Evolutionary conservation across 2,329 filamentous ascomycete species (phyloP).

Genomic region (Curvularia spicifera): DNA sequence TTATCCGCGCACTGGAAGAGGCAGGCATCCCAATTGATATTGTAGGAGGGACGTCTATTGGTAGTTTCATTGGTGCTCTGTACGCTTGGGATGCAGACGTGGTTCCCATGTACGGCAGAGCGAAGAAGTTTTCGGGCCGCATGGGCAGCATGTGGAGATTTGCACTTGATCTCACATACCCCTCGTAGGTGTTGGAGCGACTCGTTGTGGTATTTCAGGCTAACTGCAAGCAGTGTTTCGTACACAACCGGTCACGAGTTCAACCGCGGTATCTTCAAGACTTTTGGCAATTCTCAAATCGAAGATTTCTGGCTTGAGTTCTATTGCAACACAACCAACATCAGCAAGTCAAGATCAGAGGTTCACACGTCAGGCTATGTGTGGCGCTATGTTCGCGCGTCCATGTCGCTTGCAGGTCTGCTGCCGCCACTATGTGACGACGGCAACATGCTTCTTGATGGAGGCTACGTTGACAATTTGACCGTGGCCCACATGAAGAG

Average conservation of each 20-base stretch:
- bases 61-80: slow-evolving; percentile 90
- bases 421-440: slow-evolving; percentile 95
- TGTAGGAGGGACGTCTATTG: slow-evolving; percentile 94
- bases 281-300: slow-evolving; percentile 94
- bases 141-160: slow-evolving; percentile 99
- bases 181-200: slow-evolving; percentile 61
- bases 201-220: slow-evolving; percentile 1
- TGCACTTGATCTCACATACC: slow-evolving; percentile 92
- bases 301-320: slow-evolving; percentile 99
- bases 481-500: slow-evolving; percentile 98
- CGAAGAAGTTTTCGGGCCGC: slow-evolving; percentile 96
- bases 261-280: slow-evolving; percentile 98
- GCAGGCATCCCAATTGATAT: slow-evolving; percentile 96
- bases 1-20: slow-evolving; percentile 94
- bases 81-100: slow-evolving; percentile 97
- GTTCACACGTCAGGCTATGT: slow-evolving; percentile 97
- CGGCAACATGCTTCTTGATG: slow-evolving; percentile 94
- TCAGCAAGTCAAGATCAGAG: slow-evolving; percentile 89
- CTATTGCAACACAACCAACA: slow-evolving; percentile 99
- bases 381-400: slow-evolving; percentile 95
- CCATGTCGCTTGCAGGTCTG: slow-evolving; percentile 93
- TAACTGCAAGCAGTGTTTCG: slow-evolving; percentile 63
- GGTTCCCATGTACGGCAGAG: slow-evolving; percentile 93
- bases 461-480: slow-evolving; percentile 95
- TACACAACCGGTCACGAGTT: slow-evolving; percentile 99